A percentile compares a stretch with the other conserved stretches of the same genome.
Evolutionary conservation across 1,284 basidiomycete species (phyloP).

Genomic region (Exobasidium rhododendri): DNA sequence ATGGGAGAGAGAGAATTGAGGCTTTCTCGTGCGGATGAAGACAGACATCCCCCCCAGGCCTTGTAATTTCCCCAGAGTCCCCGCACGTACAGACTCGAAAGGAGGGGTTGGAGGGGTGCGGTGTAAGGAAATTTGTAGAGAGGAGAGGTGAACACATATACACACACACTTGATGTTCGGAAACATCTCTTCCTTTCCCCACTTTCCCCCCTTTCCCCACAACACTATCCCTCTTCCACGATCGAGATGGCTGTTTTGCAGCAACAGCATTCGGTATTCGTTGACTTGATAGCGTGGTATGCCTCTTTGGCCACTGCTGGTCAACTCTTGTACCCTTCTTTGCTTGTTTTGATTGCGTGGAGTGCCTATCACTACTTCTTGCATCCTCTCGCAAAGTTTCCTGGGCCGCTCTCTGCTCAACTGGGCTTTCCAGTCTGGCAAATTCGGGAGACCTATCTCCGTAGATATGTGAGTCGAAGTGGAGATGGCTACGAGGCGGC

Average conservation of each 20-base stretch:
- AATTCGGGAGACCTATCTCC: conserved; percentile 27
- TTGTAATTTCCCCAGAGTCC: too few relatives aligned
- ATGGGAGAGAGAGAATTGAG: too few relatives aligned
- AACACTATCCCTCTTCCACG: neutral
- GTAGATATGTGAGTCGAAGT: too few relatives aligned
- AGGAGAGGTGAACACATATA: too few relatives aligned
- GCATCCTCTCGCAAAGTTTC: conserved; percentile 30
- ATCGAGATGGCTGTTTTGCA: neutral
- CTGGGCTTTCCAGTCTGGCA: conserved; percentile 36
- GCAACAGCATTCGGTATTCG: neutral
- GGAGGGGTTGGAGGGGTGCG: too few relatives aligned
- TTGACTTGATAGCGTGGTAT: neutral
- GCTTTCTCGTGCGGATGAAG: too few relatives aligned
- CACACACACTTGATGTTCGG: too few relatives aligned
- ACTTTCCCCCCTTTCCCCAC: neutral
- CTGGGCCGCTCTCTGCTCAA: conserved; percentile 29
- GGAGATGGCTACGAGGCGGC: too few relatives aligned
- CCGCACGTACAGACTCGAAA: too few relatives aligned
- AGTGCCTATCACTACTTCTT: conserved; percentile 24
- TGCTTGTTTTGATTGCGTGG: neutral
- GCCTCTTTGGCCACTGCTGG: neutral
- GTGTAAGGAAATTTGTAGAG: too few relatives aligned
- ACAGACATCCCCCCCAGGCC: too few relatives aligned
- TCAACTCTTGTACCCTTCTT: neutral
- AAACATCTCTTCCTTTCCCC: neutral